Conservation (phyloP, 768 basidiomycete genomes). For the Rossbeevera mucosa region DNA sequence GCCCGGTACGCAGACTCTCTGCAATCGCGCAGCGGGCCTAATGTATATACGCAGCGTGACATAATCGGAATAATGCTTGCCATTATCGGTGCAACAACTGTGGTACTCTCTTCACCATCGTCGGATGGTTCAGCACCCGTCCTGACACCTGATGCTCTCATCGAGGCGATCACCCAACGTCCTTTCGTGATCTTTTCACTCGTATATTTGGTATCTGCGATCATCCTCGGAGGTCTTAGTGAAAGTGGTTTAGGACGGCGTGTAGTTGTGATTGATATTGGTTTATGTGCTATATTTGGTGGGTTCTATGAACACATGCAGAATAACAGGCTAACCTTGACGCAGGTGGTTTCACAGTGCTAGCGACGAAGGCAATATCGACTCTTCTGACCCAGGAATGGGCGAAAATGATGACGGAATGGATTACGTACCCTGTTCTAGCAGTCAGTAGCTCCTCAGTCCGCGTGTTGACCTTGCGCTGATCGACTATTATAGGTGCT, state of each 20-base stretch:
- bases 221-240: slow-evolving; percentile 63
- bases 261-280: slow-evolving; percentile 82
- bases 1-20: slow-evolving; percentile 45
- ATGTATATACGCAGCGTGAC: slow-evolving; percentile 51
- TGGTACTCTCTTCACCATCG: slow-evolving; percentile 78
- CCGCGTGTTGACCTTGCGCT: slow-evolving; percentile 1
- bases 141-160: slow-evolving; percentile 63
- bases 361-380: slow-evolving; percentile 90
- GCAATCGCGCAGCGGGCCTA: slow-evolving; percentile 8
- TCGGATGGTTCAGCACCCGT: slow-evolving; percentile 51
- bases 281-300: slow-evolving; percentile 84
- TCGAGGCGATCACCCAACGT: slow-evolving; percentile 63
- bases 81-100: slow-evolving; percentile 84
- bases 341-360: slow-evolving; percentile 87
- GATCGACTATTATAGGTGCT: slow-evolving; percentile 48
- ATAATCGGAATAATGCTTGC: slow-evolving; percentile 75
- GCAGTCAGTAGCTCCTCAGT: slow-evolving; percentile 43
- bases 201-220: slow-evolving; percentile 53
- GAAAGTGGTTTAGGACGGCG: slow-evolving; percentile 56
- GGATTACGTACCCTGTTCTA: slow-evolving; percentile 81
- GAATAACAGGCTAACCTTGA: not conserved
- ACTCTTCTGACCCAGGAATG: slow-evolving; percentile 78
- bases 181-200: slow-evolving; percentile 74
- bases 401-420: slow-evolving; percentile 68
- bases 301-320: slow-evolving; percentile 8